Percentiles rank a stretch among this genome's conserved stretches.
These are phyloP conservation scores for Zymoseptoria passerinii DNA, from an alignment of 2,329 filamentous ascomycete species.

Conservation along the genomic window DNA sequence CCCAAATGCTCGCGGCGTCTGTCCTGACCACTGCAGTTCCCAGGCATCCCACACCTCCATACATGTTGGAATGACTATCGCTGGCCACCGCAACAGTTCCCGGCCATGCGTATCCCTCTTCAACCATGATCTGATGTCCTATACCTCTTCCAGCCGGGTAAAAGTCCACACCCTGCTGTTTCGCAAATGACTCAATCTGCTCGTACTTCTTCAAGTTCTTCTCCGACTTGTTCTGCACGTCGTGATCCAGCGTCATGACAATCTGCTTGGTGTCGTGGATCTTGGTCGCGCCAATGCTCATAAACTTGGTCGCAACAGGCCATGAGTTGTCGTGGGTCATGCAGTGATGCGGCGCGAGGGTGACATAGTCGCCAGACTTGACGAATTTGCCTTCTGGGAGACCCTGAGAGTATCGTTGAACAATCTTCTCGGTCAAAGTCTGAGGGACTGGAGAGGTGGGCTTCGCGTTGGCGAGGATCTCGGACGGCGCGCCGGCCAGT, in stretches of 20 bases:
- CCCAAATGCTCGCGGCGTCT: slow-evolving; percentile 79
- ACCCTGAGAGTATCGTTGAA: slow-evolving; percentile 72
- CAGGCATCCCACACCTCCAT: slow-evolving; percentile 68
- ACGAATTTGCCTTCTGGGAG: slow-evolving; percentile 68
- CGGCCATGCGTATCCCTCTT: slow-evolving; percentile 78
- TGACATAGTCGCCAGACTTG: slow-evolving; percentile 74
- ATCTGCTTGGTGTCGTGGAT: slow-evolving; percentile 65
- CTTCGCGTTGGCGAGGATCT: slow-evolving; percentile 60
- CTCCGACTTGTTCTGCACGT: slow-evolving; percentile 75
- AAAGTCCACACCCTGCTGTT: slow-evolving; percentile 66
- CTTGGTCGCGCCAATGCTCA: slow-evolving; percentile 69
- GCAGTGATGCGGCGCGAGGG: slow-evolving; percentile 59
- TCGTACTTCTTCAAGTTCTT: slow-evolving; percentile 75
- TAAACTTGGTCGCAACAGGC: slow-evolving; percentile 70
- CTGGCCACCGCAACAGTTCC: slow-evolving; percentile 73
- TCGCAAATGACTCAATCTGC: slow-evolving; percentile 74
- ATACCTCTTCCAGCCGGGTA: slow-evolving; percentile 73
- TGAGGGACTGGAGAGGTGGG: slow-evolving; percentile 49
- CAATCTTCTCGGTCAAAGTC: slow-evolving; percentile 87
- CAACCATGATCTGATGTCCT: slow-evolving; percentile 87
- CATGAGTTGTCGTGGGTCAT: slow-evolving; percentile 85
- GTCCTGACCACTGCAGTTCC: slow-evolving; percentile 79
- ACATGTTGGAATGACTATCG: slow-evolving; percentile 73
- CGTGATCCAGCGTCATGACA: slow-evolving; percentile 79
- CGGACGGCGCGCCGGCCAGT: slow-evolving; percentile 55